Base-by-base conservation (phyloP, 2,329 filamentous ascomycete species). In the Sclerotinia subarctica region DNA sequence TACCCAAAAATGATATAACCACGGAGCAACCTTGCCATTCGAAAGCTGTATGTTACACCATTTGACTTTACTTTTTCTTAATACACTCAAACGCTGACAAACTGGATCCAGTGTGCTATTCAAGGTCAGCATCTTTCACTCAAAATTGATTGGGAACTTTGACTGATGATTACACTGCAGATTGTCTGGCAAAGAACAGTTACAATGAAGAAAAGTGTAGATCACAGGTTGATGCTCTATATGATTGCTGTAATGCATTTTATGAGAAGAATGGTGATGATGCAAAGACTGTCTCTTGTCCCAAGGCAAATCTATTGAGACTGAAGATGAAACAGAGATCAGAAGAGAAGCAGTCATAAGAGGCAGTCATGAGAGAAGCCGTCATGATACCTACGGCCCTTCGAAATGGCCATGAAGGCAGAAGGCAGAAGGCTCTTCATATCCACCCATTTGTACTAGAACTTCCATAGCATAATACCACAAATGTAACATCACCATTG, bases 231-330 rank as follows among this genome's bases (percentile, higher is more conserved):
- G 89, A 94, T 77, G 92, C 93, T 3, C 82, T 99, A 32, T 99
- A 98, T 79, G 90, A 95, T 74, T 99, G 95, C 80, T 99, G 95
- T 79, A 89, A 94, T 75, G 85, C 87, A 17, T 97, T 98, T 78
- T 98, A 99, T 80, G 82, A 89, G 74, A 84, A 86, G 68, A 86
- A 91, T 69, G 94, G 95, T 21, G 89, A 96, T 67, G 81, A 88
- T 32, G 93, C 92, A 44, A 88, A 84, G 53, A 91, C 90, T 2
- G 87, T 89, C 26, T 95, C 92, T 81, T 99, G 95, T 77, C 95
- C 95, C 0, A 94, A 94, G 77, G 86, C 92, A 10, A 86, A 84
- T 72, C 82, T 97, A 68, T 81, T 99, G 68, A 87, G 87, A 78
- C 81, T 97, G 72, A 97, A 97, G 80, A 88, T 97, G 82, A 89